phyloP scores from a whole-genome alignment of 169 alveolate genomes.

The Plasmodium billcollinsi region DNA sequence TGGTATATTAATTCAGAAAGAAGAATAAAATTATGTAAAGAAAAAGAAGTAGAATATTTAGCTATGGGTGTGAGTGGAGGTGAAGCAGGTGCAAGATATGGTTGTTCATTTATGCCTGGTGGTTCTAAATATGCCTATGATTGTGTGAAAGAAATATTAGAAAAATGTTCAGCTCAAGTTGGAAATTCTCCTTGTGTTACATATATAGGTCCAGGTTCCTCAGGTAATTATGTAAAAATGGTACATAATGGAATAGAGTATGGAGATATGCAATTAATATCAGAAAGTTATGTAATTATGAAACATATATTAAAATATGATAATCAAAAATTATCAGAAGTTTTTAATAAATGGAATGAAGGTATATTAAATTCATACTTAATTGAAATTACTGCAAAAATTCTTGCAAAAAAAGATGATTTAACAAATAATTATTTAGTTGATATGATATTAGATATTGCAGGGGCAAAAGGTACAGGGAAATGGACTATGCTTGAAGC shows the following conservation, averaged over 20 bases:
- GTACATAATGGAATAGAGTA: constrained; percentile 92
- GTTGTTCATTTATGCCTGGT: constrained; percentile 91
- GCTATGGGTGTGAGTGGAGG: constrained; percentile 93
- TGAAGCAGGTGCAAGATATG: constrained; percentile 88
- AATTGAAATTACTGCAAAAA: constrained; percentile 84
- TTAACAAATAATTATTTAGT: constrained; percentile 81
- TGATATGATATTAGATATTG: constrained; percentile 85
- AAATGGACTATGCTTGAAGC: constrained; percentile 91
- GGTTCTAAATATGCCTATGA: constrained; percentile 86
- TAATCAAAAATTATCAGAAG: constrained; percentile 61
- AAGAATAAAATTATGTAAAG: constrained; percentile 70
- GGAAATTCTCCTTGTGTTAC: constrained; percentile 77
- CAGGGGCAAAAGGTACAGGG: constrained; percentile 91
- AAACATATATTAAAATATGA: constrained; percentile 54
- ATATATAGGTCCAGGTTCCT: constrained; percentile 87
- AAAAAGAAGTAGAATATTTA: constrained; percentile 77
- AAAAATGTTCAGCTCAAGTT: constrained; percentile 80
- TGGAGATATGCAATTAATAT: constrained; percentile 88
- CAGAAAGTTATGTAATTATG: constrained; percentile 81
- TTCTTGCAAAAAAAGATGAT: constrained; percentile 82
- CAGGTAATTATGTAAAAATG: constrained; percentile 91
- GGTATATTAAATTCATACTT: constrained; percentile 83
- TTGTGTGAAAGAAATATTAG: constrained; percentile 77
- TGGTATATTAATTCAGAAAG: constrained; percentile 88
- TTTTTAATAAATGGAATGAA: constrained; percentile 78